Base-by-base conservation (phyloP, 208 protist species). In the Blastocrithidia nonstop region DNA sequence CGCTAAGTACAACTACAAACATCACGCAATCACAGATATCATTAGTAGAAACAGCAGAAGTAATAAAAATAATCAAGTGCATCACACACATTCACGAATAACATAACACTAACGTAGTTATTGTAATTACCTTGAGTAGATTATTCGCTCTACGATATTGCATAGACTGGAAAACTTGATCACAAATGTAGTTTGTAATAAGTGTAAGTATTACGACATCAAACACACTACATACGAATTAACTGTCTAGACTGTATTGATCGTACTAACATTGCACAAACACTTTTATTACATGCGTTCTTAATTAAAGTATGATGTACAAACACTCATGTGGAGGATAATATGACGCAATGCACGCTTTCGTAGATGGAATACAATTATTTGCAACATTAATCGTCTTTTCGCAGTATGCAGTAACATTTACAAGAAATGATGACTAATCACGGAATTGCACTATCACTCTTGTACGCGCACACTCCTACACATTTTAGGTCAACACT, bases 191-290 rank as follows among this genome's bases (percentile, higher is more conserved):
- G n/a, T n/a, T n/a, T n/a, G n/a, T n/a, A n/a, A n/a, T n/a, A n/a
- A n/a, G n/a, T n/a, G n/a, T n/a, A n/a, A n/a, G n/a, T n/a, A n/a
- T 28, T 6, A 23, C 9, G 22, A 21, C 7, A 32, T 27, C 39
- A 55, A 22, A 20, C 50, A 31, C 35, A 40, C 16, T 26, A 36
- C 17, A 44, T 63, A 11, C 76, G 82, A 16, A 68, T 91, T 9
- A 91, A 84, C 48, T 91, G 82, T 49, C 50, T 91, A 0, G 82
- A 91, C 58, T 88, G 78, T 42, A 43, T 91, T 9, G 82, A 91
- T 47, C 66, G 82, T 15, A 88, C 77, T 3, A 91, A 87, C 56
- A 29, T 91, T 16, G 56, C 59, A 2, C 82, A 91, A 45, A 68
- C 58, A 27, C 59, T 79, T 48, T 50, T 87, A 29, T 45, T 28